Base-by-base conservation (phyloP, 495 filamentous ascomycete genomes). In the Thermothielavioides terrestris region DNA sequence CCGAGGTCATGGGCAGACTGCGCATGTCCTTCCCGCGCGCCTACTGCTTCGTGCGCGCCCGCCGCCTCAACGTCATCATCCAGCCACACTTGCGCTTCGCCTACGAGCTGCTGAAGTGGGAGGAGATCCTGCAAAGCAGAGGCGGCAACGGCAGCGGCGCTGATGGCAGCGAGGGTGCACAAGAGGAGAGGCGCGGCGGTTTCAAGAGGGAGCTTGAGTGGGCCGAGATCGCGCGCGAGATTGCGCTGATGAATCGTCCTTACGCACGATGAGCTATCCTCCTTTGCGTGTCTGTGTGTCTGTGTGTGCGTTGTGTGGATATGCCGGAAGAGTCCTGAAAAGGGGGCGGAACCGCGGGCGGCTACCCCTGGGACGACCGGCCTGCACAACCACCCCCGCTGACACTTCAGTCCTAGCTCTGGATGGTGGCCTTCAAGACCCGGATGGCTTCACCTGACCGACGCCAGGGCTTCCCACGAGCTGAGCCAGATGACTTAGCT, bases 191-290 rank as follows among this genome's bases (percentile, higher is more conserved):
- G 10, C 38, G 26, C 2, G 51, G 48, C 32, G 58, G 53, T 0
- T 48, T 66, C 54, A 81, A 77, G 53, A 77, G 90, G 34, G 89
- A 96, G 57, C 72, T 95, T 32, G 92, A 98, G 68, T 98, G 92
- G 92, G 73, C 79, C 7, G 87, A 84, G 39, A 82, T 96, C 54
- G 80, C 88, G 4, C 76, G 89, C 25, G 92, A 97, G 71, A 85
- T 98, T 48, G 91, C 92, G 1, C 74, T 86, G 18, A 91, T 98
- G 88, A 98, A 98, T 64, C 84, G 85, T 54, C 92, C 92, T n/a
- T 97, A 97, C 67, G 74, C 77, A 4, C 70, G 75, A 53, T 72
- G 35, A 46, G 51, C 15, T 9, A 18, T 21, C 27, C 31, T n/a
- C 9, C 31, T 11, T 34, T 14, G 7, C n/a, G 6, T 12, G 18